phyloP scores from a whole-genome alignment of 345 rosid species.

The Murraya koenigii region DNA sequence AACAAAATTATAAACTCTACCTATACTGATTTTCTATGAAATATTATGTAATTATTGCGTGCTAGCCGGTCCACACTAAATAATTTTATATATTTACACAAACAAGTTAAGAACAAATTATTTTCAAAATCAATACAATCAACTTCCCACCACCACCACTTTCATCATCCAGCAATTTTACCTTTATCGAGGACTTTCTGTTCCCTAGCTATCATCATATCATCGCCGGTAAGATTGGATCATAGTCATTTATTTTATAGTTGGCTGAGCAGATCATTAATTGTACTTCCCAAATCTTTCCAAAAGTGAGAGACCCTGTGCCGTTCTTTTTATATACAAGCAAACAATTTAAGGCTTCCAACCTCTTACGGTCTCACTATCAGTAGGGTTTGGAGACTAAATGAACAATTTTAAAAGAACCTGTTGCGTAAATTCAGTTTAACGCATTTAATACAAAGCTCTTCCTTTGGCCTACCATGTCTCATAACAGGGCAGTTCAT shows the following conservation, averaged over 20 bases:
- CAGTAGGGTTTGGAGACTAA: not conserved
- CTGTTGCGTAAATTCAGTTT: not conserved
- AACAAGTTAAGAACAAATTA: too few species aligned
- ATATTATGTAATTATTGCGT: too few species aligned
- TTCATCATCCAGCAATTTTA: not conserved
- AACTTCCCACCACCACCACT: too few species aligned
- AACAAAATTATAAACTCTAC: too few species aligned
- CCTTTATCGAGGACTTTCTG: not conserved
- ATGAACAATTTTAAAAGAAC: not conserved
- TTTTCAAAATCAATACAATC: too few species aligned
- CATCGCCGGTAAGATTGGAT: not conserved
- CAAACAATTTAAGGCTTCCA: not conserved
- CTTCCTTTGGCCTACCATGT: not conserved
- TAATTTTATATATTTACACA: too few species aligned
- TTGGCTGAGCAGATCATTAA: conserved; percentile 8
- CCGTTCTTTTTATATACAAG: too few species aligned
- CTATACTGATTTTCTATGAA: too few species aligned
- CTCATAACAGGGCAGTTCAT: not conserved
- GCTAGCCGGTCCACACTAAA: too few species aligned
- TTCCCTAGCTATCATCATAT: not conserved
- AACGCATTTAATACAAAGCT: not conserved
- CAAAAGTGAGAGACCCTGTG: not conserved
- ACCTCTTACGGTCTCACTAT: not conserved
- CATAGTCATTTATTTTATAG: not conserved
- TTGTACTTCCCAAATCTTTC: not conserved